phyloP scores from a whole-genome alignment of 2,329 filamentous ascomycete genomes.

The Aspergillus phoenicis region DNA sequence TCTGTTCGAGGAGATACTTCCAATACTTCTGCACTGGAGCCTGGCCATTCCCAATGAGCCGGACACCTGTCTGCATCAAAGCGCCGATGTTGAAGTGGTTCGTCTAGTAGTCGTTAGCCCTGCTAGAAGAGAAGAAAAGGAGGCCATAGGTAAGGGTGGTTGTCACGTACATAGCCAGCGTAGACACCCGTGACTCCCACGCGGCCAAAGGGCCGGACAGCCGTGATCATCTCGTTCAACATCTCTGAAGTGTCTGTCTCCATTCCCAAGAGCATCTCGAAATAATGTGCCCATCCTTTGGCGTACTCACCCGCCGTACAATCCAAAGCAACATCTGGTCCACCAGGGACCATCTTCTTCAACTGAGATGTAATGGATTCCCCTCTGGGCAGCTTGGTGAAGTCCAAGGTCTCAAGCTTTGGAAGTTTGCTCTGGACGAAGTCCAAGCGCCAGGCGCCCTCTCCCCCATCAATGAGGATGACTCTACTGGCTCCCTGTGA shows the following conservation, averaged over 20 bases:
- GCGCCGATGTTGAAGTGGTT: constrained; percentile 84
- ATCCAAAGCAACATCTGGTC: constrained; percentile 75
- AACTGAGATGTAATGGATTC: constrained; percentile 70
- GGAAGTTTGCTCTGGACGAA: constrained; percentile 67
- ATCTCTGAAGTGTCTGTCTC: constrained; percentile 79
- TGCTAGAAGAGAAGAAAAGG: too few relatives aligned
- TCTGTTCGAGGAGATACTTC: constrained; percentile 71
- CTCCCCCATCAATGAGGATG: constrained; percentile 75
- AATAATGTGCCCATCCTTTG: constrained; percentile 63
- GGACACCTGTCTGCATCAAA: constrained; percentile 83
- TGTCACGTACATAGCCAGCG: constrained; percentile 56
- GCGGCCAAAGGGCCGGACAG: constrained; percentile 61
- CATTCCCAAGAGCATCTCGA: constrained; percentile 63
- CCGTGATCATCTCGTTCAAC: constrained; percentile 58
- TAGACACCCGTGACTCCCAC: constrained; percentile 76
- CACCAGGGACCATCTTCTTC: constrained; percentile 72
- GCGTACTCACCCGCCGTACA: constrained; percentile 66
- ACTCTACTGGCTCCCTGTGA: constrained; percentile 73
- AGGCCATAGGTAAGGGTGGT: not conserved
- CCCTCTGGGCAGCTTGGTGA: constrained; percentile 61
- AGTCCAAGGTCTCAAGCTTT: constrained; percentile 71
- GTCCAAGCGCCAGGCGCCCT: constrained; percentile 65
- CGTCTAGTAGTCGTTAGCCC: constrained; percentile 51
- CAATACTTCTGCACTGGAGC: constrained; percentile 82
- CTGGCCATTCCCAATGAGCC: constrained; percentile 70